Evolutionary conservation across 495 filamentous ascomycete species (phyloP).

Genomic region (Trichoderma parareesei): DNA sequence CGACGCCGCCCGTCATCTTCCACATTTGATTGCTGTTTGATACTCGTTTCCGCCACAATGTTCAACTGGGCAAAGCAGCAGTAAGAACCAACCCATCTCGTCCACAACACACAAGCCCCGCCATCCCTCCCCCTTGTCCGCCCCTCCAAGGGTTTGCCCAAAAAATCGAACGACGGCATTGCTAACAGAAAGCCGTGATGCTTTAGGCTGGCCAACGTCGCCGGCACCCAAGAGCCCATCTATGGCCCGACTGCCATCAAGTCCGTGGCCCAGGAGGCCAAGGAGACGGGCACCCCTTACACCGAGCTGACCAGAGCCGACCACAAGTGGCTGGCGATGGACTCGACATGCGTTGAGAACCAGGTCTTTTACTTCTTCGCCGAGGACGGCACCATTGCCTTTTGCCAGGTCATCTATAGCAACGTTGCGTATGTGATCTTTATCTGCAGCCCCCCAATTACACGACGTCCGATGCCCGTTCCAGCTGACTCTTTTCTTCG

Average conservation of each 20-base stretch:
- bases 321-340: slow-evolving; percentile 71
- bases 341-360: slow-evolving; percentile 89
- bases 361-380: slow-evolving; percentile 88
- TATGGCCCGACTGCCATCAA: slow-evolving; percentile 87
- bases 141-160: slow-evolving; percentile 1
- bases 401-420: slow-evolving; percentile 93
- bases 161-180: slow-evolving; percentile 1
- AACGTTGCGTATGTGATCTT: slow-evolving; percentile 73
- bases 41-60: slow-evolving; percentile 17
- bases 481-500: neutral
- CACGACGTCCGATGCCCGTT: neutral
- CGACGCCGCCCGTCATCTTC: neutral
- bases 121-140: neutral
- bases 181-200: neutral
- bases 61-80: slow-evolving; percentile 65
- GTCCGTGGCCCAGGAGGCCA: slow-evolving; percentile 70
- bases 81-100: slow-evolving; percentile 34
- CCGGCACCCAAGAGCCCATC: slow-evolving; percentile 91
- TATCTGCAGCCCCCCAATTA: slow-evolving; percentile 10
- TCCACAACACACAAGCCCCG: neutral
- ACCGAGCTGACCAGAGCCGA: slow-evolving; percentile 69
- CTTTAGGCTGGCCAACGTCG: slow-evolving; percentile 75
- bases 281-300: slow-evolving; percentile 58
- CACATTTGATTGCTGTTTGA: neutral
- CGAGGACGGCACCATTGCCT: slow-evolving; percentile 64